Evolutionary conservation across 805 yeast species (phyloP).

Genomic region (Komagataella phaffii): DNA sequence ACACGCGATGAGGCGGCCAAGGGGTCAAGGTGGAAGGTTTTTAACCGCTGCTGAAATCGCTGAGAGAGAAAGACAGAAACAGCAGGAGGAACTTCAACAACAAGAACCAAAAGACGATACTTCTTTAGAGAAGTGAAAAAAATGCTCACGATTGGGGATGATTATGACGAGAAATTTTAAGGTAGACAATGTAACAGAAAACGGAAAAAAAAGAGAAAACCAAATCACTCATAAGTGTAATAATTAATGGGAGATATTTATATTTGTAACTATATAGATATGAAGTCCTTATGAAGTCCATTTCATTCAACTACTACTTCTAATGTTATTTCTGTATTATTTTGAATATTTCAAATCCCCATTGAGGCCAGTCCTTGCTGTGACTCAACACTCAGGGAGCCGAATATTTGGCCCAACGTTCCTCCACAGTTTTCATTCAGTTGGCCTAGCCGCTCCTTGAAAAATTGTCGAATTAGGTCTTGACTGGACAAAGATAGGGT

Average conservation of each 20-base stretch:
- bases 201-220: neutral
- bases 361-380: neutral
- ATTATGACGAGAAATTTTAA: constrained; percentile 1
- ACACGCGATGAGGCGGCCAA: constrained; percentile 97
- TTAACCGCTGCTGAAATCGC: constrained; percentile 89
- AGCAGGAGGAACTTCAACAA: constrained; percentile 9
- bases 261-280: neutral
- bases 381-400: constrained; percentile 1
- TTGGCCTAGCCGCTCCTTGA: constrained; percentile 8
- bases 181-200: constrained; percentile 1
- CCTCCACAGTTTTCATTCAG: constrained; percentile 1
- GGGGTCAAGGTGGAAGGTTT: constrained; percentile 98
- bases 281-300: neutral
- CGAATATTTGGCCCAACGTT: neutral
- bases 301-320: neutral
- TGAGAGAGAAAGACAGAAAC: constrained; percentile 37
- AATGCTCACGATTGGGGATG: constrained; percentile 1
- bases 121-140: constrained; percentile 1
- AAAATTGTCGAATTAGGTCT: constrained; percentile 19
- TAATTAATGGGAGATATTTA: neutral
- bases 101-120: neutral
- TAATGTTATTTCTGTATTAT: neutral
- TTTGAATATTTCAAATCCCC: neutral
- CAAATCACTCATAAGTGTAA: neutral
- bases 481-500: constrained; percentile 20